Evolutionary conservation across 2,329 filamentous ascomycete species (phyloP), one percentile per base, ranked within the genome.

Genomic region (Sporothrix humicola): DNA sequence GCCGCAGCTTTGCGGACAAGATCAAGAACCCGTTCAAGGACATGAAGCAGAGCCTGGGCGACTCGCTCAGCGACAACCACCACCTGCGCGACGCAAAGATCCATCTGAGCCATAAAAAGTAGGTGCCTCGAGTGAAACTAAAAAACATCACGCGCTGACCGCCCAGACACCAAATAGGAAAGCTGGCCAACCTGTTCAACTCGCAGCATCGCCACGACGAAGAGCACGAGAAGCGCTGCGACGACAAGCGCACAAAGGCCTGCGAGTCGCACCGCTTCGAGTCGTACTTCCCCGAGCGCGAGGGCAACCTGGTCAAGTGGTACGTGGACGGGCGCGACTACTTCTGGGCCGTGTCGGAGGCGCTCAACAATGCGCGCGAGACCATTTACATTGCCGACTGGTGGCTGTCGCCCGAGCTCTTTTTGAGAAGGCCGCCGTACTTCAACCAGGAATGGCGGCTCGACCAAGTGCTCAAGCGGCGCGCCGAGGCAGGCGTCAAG

Each of bases 311-410:
- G 73, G 87, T 96, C 80, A 98, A 98, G 84, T 99, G 95, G 95
- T 98, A 98, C 82, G 93, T 98, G 12, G 96, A 98, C 80, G 96
- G 94, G 2, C 87, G 94, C 75, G 93, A 98, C 83, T 99, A 99
- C 82, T 97, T 96, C 81, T 97, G 94, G 91, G 89, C 96, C 20
- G 94, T 99, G 12, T 97, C 94, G 0, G 90, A 91, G 48, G 95
- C 95, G 0, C 86, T 98, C n/a, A 95, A 98, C 76, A 87, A 91
- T 74, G 96, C 96, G 52, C 92, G 92, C 79, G 95, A 98, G 82
- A 92, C 92, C 63, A 98, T 99, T 78, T 99, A 98, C 82, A 97
- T 99, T 77, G 92, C 87, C 74, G 96, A 98, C 79, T 99, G 95
- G 96, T 98, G 96, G 96, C 85, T 98, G 15, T 97, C 93, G 3